Percentiles rank a stretch among this genome's conserved stretches.
phyloP scores from a whole-genome alignment of 2,329 filamentous ascomycete species.

The Claviceps capensis region DNA sequence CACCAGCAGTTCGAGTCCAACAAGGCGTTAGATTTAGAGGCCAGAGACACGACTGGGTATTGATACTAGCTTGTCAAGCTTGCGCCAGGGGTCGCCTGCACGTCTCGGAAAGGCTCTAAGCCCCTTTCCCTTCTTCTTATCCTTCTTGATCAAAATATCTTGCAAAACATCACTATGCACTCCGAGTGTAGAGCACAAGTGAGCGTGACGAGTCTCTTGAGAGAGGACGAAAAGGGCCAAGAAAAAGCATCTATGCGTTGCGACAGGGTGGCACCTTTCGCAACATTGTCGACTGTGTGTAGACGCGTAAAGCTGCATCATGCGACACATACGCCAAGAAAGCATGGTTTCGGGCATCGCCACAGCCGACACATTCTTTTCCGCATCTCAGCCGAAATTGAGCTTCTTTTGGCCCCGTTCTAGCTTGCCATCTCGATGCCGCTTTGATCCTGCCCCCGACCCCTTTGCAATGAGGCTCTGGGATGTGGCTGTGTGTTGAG shows the following conservation, averaged over 20 bases:
- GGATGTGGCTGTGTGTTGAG: conserved; percentile 19
- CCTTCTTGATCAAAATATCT: background rate
- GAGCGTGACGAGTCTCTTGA: background rate
- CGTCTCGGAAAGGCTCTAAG: background rate
- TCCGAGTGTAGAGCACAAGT: background rate
- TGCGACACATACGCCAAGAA: background rate
- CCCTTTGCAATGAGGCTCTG: conserved; percentile 17
- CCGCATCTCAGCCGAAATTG: conserved; percentile 38
- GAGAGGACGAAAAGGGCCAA: background rate
- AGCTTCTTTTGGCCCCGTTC: conserved; percentile 49
- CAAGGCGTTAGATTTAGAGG: background rate
- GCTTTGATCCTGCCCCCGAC: conserved; percentile 26
- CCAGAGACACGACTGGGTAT: background rate
- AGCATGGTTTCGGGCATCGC: background rate
- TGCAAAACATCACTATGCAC: too few relatives aligned
- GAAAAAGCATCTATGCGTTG: background rate
- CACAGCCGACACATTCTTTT: background rate
- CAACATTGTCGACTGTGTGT: background rate
- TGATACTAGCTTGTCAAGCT: background rate
- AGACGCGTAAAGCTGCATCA: background rate
- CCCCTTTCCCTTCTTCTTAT: background rate
- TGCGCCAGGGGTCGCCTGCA: background rate
- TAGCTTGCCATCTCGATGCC: conserved; percentile 23
- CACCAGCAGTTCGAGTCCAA: background rate
- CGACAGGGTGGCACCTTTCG: background rate